Evolutionary conservation across 306 rosid species (phyloP), one percentile per base, ranked within the genome.

Genomic region (Lithocarpus polystachyus): DNA sequence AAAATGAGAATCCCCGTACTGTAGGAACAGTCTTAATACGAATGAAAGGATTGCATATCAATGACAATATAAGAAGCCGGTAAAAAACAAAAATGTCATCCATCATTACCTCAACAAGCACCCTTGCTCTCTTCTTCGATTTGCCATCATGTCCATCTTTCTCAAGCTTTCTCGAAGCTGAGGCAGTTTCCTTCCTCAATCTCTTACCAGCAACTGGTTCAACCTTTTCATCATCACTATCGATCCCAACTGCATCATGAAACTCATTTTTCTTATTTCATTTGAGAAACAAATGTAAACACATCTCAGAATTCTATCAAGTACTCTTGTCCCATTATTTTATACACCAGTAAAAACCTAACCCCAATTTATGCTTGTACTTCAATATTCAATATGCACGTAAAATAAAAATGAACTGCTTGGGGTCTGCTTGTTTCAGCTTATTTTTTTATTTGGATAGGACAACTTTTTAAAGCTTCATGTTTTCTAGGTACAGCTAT

Each of bases 91-190:
- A 60, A 43, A 31, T 64, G 29, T 6, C 52, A 78, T 40, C 29
- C 53, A 72, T 20, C 31, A 68, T 84, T 95, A 95, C 99, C 99
- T 95, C 99, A 85, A 95, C 88, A 79, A 87, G 72, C 73, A 91
- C 97, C 88, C 75, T 91, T 2, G 89, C 48, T 79, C 76, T 87
- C 89, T 87, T 82, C 78, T 94, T 94, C 35, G 76, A 81, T 86
- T 90, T 91, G 55, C 81, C 79, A 82, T 74, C 90, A 74, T 81
- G 81, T 43, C 56, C 86, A 62, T 79, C 92, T 80, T 91, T 88
- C 69, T 68, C 87, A 29, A 37, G 73, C 90, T 80, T 88, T 87
- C 84, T 87, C 0, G 12, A 40, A 40, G 45, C 45, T 40, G 12
- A 40, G 45, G 45, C 45, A 40, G 45, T 40, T 71, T 88, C 87